Conservation (phyloP, 164 flowering plant genomes). For the Houttuynia cordata region DNA sequence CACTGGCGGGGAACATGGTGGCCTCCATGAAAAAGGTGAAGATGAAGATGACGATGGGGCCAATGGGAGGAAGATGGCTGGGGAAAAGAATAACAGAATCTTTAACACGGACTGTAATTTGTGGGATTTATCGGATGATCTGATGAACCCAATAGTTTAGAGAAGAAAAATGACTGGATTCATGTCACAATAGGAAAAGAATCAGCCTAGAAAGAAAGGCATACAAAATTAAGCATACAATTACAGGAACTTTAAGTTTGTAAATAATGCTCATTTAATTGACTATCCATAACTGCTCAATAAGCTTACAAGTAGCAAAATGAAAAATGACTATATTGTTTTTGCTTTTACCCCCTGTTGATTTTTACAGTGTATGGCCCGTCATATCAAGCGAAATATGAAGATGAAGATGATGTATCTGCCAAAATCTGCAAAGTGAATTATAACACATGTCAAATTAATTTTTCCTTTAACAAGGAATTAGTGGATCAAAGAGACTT, state of each 20-base stretch:
- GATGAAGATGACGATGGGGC: constrained; percentile 49
- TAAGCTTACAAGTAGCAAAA: too few species aligned
- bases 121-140: constrained; percentile 85
- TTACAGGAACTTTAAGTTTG: too few species aligned
- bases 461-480: too few species aligned
- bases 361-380: constrained; percentile 2
- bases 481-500: too few species aligned
- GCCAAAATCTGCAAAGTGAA: constrained; percentile 79
- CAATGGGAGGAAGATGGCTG: constrained; percentile 29
- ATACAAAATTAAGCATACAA: too few species aligned
- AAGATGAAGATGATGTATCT: constrained; percentile 87
- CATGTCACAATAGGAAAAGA: too few species aligned
- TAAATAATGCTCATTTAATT: too few species aligned
- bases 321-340: neutral
- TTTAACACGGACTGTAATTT: constrained; percentile 60
- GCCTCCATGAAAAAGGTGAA: constrained; percentile 28
- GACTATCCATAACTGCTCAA: too few species aligned
- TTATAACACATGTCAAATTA: neutral
- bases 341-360: neutral
- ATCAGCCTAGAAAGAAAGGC: too few species aligned
- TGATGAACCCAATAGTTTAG: constrained; percentile 55
- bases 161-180: too few species aligned
- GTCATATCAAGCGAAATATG: constrained; percentile 76
- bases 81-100: constrained; percentile 23
- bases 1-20: constrained; percentile 44